Evolutionary conservation across 257 asterid species (phyloP), one percentile per base, ranked within the genome.

Genomic region (Solanum pennellii): DNA sequence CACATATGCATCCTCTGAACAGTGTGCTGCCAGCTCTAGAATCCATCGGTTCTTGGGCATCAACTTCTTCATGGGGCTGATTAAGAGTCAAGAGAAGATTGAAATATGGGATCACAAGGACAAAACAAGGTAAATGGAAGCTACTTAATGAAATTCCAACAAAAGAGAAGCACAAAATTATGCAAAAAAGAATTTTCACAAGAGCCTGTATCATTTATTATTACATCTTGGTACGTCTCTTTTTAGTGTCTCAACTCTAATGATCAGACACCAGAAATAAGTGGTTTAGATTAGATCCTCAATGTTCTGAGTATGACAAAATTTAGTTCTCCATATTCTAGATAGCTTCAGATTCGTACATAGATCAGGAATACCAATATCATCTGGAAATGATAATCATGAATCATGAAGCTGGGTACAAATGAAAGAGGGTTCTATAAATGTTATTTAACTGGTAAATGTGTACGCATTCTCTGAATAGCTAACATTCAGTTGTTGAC

Each of bases 1-100:
- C 99, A 52, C 99, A 97, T 69, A 95, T 93, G 89, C 93, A 92
- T 75, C 99, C 99, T 23, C 89, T 89, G 87, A 93, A 93, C 88
- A 89, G 85, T 68, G 94, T 91, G 92, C 77, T 86, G 35, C 91
- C 93, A 68, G 92, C 88, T 79, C 76, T 87, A 71, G 71, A 39
- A 84, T 92, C 75, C 33, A 41, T 84, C 31, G 93, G 77, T 90
- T 89, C 92, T 86, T 91, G 93, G n/a, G 90, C 87, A 47, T 93
- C 96, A 83, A 37, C 92, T 87, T 89, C 93, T 89, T 45, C 12
- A 33, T 75, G 86, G 86, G 93, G 92, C 99, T 97, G 98, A 75
- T 89, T 88, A 89, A 44, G 88, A 62, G 88, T 10, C 59, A 3
- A 87, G 37, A 44, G 45, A 82, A 65, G 44, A 25, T 87, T 80